Conservation (phyloP, 2,329 filamentous ascomycete genomes). For the Phaeosphaeria sp. region DNA sequence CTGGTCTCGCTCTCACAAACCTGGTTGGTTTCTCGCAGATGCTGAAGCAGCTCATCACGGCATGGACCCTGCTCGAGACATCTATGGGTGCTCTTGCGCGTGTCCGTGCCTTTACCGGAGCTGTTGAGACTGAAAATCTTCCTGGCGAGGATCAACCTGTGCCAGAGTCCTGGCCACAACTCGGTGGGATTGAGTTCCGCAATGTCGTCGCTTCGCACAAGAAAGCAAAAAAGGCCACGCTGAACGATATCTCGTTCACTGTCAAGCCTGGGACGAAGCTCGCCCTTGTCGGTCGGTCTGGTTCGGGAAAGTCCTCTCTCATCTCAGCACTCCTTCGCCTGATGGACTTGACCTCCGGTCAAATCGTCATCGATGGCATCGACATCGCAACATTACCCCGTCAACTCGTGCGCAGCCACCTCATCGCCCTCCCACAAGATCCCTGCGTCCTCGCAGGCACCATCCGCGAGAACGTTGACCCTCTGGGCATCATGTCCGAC, state of each 20-base stretch:
- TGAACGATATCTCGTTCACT: slow-evolving; percentile 11
- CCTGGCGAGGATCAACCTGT: slow-evolving; percentile 37
- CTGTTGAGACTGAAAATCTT: slow-evolving; percentile 57
- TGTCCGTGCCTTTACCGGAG: slow-evolving; percentile 56
- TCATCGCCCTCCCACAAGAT: slow-evolving; percentile 59
- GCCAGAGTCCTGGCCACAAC: slow-evolving; percentile 48
- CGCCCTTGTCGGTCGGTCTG: slow-evolving; percentile 58
- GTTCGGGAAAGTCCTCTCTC: slow-evolving; percentile 58
- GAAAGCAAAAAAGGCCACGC: slow-evolving; percentile 6
- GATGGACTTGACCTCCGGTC: slow-evolving; percentile 50
- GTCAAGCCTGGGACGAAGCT: slow-evolving; percentile 13
- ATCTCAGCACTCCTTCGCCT: slow-evolving; percentile 55
- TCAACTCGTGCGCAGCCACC: slow-evolving; percentile 49
- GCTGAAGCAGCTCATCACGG: slow-evolving; percentile 53
- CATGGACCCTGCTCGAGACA: slow-evolving; percentile 64
- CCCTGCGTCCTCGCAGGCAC: slow-evolving; percentile 55
- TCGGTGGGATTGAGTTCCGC: slow-evolving; percentile 15
- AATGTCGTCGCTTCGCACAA: slow-evolving; percentile 9
- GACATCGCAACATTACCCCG: slow-evolving; percentile 53
- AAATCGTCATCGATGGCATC: slow-evolving; percentile 55
- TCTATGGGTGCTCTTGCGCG: slow-evolving; percentile 62
- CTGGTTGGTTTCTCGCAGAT: slow-evolving; percentile 58
- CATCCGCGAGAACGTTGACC: slow-evolving; percentile 57
- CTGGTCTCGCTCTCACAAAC: slow-evolving; percentile 59
- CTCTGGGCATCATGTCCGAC: slow-evolving; percentile 41